phyloP scores from a whole-genome alignment of 2,329 filamentous ascomycete genomes.

The Clonostachys chloroleuca region DNA sequence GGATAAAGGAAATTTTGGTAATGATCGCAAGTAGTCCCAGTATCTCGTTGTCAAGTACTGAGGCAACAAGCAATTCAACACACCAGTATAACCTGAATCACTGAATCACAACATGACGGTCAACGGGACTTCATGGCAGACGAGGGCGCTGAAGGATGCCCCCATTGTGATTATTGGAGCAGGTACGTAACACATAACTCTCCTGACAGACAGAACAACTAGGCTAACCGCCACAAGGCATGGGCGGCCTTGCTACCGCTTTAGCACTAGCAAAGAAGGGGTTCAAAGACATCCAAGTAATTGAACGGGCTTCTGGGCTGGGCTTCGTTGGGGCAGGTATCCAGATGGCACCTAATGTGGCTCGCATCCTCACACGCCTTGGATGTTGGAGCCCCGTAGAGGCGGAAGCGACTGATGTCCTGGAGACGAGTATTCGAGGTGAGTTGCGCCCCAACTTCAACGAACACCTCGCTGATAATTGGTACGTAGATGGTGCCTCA shows the following conservation, averaged over 20 bases:
- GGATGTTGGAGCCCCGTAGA: constrained; percentile 72
- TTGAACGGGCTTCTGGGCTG: constrained; percentile 66
- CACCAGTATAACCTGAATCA: no score
- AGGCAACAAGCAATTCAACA: no score
- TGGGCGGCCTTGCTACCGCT: constrained; percentile 72
- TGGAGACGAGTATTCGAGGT: constrained; percentile 69
- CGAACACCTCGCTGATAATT: no score
- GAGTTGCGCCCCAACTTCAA: constrained; percentile 11
- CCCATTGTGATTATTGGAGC: constrained; percentile 49
- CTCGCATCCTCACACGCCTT: constrained; percentile 67
- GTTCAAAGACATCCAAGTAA: constrained; percentile 70
- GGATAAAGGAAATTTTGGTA: no score
- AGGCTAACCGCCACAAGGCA: constrained; percentile 42
- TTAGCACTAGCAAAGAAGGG: constrained; percentile 72
- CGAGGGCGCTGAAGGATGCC: constrained; percentile 11
- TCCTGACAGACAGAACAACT: not conserved
- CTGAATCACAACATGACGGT: no score
- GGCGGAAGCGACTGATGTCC: constrained; percentile 65
- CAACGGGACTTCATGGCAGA: no score
- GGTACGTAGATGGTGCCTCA: constrained; percentile 53
- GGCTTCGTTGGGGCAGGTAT: constrained; percentile 84
- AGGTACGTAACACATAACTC: constrained; percentile 20
- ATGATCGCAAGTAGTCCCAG: no score
- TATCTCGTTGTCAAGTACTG: no score
- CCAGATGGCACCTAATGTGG: constrained; percentile 79